phyloP scores from a whole-genome alignment of 352 stramenopile genomes.

The Vaucheria bursata region DNA sequence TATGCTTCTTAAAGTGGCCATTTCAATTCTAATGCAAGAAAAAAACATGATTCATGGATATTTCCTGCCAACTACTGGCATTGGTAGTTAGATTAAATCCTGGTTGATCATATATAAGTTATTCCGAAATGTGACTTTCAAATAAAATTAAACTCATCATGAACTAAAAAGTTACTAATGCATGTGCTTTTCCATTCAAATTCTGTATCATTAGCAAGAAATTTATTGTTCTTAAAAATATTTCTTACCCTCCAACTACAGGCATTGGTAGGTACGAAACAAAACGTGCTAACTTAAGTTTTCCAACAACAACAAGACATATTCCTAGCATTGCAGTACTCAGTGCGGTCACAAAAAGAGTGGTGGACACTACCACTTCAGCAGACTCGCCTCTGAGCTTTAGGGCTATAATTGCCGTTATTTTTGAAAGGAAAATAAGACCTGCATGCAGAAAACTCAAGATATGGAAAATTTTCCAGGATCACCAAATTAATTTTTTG shows the following conservation, averaged over 20 bases:
- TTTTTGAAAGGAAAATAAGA: slow-evolving; percentile 90
- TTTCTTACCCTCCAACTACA: slow-evolving; percentile 76
- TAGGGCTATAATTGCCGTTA: slow-evolving; percentile 57
- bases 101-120: background rate
- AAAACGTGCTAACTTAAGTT: slow-evolving; percentile 81
- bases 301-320: slow-evolving; percentile 83
- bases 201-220: background rate
- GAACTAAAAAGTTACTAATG: too few species aligned
- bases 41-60: too few species aligned
- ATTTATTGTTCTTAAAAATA: background rate
- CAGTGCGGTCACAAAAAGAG: slow-evolving; percentile 78
- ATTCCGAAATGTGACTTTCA: too few species aligned
- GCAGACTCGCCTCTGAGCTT: slow-evolving; percentile 47
- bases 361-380: slow-evolving; percentile 66
- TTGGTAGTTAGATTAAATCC: too few species aligned
- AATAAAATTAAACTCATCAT: too few species aligned
- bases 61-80: too few species aligned
- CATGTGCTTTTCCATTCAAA: background rate
- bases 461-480: too few species aligned
- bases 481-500: too few species aligned
- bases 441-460: too few species aligned
- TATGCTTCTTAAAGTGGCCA: too few species aligned
- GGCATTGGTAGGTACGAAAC: slow-evolving; percentile 92
- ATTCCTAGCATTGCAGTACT: slow-evolving; percentile 79
- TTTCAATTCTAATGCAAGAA: too few species aligned